Evolutionary conservation across 176 grass and related monocot species (phyloP), one percentile per base, ranked within the genome.

Genomic region (Saccharum spontaneum): DNA sequence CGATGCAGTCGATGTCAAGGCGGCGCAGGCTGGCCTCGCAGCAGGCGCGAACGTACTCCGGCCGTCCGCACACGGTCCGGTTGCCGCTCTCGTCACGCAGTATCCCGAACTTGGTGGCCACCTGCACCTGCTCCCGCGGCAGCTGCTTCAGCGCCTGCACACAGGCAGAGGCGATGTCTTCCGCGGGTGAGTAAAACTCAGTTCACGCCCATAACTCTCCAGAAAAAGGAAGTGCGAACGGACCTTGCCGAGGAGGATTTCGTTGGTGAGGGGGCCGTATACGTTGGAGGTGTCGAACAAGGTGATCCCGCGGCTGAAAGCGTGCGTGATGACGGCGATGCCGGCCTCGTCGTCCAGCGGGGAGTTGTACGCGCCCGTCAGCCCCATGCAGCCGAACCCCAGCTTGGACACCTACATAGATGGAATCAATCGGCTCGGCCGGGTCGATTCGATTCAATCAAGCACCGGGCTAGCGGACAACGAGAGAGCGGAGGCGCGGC

Each of bases 261-360:
- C 95, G 78, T 90, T 93, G 71, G 87, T 82, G 22, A 43, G 90
- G 73, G 86, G 87, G 20, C 95, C 95, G 49, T 97, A 97, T 10
- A 87, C 75, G 79, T 97, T 76, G 69, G 92, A 86, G 81, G 90
- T 97, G 81, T 97, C 95, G 75, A 97, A 94, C 69, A 97, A 92
- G 73, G 92, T 94, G 78, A 97, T 77, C 37, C 95, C 89, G 16
- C 79, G 90, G 73, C 73, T 46, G 85, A 97, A 97, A 10, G 92
- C 95, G 79, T 94, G 88, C 36, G 79, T 71, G 85, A 97, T 77
- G 68, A 97, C 82, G 67, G 90, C 71, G 50, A 82, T 46, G 10
- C 92, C 87, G 6, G 31, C 79, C n/a, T 91, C 92, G 22, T 94
- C 90, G 40, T 79, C 68, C 20, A 93, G 8, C 28, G 95, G 90